A percentile compares a stretch with the other conserved stretches of the same genome.
Conservation (phyloP, 805 yeast species). For the Yamadazyma paraphyllophila region DNA sequence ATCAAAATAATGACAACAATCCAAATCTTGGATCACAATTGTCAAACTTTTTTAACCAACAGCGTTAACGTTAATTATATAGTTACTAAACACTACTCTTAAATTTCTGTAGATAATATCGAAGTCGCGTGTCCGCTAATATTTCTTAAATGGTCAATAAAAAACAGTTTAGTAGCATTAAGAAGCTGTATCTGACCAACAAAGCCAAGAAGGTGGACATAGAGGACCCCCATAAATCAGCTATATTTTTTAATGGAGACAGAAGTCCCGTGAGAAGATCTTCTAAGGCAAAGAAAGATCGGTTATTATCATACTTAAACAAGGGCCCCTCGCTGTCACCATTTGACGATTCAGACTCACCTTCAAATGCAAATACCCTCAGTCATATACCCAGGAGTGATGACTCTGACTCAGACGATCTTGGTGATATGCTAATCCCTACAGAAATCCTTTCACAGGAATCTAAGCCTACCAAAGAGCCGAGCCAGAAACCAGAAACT, state of each 20-base stretch:
- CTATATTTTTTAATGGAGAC: neutral
- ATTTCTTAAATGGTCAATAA: too few species aligned
- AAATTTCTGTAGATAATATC: neutral
- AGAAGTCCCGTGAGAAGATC: neutral
- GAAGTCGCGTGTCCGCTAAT: too few species aligned
- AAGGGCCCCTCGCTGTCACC: neutral
- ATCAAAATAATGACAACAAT: constrained; percentile 14
- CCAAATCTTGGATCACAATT: constrained; percentile 39
- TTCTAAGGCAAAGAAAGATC: neutral
- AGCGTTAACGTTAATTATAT: constrained; percentile 3
- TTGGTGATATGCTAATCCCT: constrained; percentile 3
- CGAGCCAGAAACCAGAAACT: neutral
- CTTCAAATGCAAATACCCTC: neutral
- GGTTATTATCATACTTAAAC: neutral
- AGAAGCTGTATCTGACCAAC: neutral
- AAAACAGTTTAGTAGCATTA: neutral
- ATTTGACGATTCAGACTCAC: neutral
- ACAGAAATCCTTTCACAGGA: neutral
- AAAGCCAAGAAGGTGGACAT: constrained; percentile 1
- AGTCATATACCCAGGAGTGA: neutral
- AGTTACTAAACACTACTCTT: neutral
- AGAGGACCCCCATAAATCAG: neutral
- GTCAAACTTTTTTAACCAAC: constrained; percentile 30
- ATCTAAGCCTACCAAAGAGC: neutral
- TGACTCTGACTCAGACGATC: constrained; percentile 1